phyloP scores from a whole-genome alignment of 306 rosid species.

The Boehmeria nivea region DNA sequence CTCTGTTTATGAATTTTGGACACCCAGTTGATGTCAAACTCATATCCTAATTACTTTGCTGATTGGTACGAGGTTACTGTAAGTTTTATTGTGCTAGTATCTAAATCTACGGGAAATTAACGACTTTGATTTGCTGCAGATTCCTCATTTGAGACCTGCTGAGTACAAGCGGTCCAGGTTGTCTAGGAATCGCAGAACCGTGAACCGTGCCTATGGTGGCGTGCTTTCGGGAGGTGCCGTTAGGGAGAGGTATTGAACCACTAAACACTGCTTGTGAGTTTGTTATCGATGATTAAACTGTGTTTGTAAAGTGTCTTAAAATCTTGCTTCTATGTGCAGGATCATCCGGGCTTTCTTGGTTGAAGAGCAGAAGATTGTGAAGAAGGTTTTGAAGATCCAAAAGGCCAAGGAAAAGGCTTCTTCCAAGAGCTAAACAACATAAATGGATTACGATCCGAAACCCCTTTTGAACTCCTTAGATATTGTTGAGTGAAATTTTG shows the following conservation, averaged over 20 bases:
- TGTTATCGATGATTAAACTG: background rate
- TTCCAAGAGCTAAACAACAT: slow-evolving; percentile 35
- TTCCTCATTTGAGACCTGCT: slow-evolving; percentile 85
- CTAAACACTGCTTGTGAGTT: background rate
- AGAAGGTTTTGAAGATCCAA: slow-evolving; percentile 91
- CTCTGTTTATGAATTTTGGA: no score
- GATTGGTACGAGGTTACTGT: no score
- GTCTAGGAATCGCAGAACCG: slow-evolving; percentile 73
- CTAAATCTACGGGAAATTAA: no score
- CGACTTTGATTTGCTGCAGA: slow-evolving; percentile 31
- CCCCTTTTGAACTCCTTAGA: slow-evolving; percentile 16
- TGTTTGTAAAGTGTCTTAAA: background rate
- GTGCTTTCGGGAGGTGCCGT: slow-evolving; percentile 82
- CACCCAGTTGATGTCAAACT: no score
- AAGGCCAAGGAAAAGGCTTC: slow-evolving; percentile 78
- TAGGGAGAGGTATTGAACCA: slow-evolving; percentile 53
- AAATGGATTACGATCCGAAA: background rate
- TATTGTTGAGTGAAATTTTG: slow-evolving; percentile 47
- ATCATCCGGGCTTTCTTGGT: slow-evolving; percentile 82
- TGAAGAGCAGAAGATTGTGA: slow-evolving; percentile 89
- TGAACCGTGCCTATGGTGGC: slow-evolving; percentile 78
- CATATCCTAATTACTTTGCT: no score
- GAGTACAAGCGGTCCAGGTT: slow-evolving; percentile 81
- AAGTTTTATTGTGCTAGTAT: no score
- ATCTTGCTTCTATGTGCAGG: slow-evolving; percentile 21